Conservation (phyloP, 768 basidiomycete species). For the Paxillus involutus region DNA sequence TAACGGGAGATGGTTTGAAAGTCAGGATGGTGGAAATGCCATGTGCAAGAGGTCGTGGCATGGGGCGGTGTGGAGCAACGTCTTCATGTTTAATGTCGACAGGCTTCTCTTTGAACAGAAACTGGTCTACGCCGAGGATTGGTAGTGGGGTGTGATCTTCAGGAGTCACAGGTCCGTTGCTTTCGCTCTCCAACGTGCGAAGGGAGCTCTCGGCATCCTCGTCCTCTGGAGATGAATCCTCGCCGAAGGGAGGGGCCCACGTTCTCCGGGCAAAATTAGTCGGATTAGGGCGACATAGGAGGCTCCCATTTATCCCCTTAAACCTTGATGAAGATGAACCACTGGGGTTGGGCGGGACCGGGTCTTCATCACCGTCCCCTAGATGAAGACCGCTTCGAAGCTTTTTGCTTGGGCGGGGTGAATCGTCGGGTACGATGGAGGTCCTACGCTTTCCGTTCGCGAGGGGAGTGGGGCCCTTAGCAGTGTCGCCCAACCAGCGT, state of each 20-base stretch:
- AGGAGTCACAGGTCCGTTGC: slow-evolving; percentile 53
- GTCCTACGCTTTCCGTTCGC: slow-evolving; percentile 25
- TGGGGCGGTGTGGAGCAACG: slow-evolving; percentile 20
- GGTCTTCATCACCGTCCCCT: slow-evolving; percentile 27
- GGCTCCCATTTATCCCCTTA: slow-evolving; percentile 40
- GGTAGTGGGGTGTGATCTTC: slow-evolving; percentile 49
- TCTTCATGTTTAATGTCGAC: slow-evolving; percentile 22
- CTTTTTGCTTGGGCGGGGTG: slow-evolving; percentile 27
- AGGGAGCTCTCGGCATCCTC: slow-evolving; percentile 32
- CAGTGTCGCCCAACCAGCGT: slow-evolving; percentile 29
- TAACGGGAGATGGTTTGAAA: slow-evolving; percentile 62
- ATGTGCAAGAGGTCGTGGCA: slow-evolving; percentile 19
- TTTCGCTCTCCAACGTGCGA: slow-evolving; percentile 46
- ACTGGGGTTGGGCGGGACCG: slow-evolving; percentile 25
- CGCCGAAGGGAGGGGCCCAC: slow-evolving; percentile 46
- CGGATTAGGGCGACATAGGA: slow-evolving; percentile 61
- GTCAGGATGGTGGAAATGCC: slow-evolving; percentile 43
- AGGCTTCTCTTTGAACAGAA: slow-evolving; percentile 21
- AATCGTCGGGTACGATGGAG: slow-evolving; percentile 20
- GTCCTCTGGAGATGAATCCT: slow-evolving; percentile 35
- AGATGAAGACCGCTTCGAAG: slow-evolving; percentile 16
- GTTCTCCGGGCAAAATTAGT: slow-evolving; percentile 57
- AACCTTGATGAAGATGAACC: slow-evolving; percentile 28
- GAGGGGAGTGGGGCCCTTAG: slow-evolving; percentile 10
- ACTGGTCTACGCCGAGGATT: slow-evolving; percentile 33